Base-by-base conservation (phyloP, 176 grass and related monocot genomes). In the Oryza officinalis region DNA sequence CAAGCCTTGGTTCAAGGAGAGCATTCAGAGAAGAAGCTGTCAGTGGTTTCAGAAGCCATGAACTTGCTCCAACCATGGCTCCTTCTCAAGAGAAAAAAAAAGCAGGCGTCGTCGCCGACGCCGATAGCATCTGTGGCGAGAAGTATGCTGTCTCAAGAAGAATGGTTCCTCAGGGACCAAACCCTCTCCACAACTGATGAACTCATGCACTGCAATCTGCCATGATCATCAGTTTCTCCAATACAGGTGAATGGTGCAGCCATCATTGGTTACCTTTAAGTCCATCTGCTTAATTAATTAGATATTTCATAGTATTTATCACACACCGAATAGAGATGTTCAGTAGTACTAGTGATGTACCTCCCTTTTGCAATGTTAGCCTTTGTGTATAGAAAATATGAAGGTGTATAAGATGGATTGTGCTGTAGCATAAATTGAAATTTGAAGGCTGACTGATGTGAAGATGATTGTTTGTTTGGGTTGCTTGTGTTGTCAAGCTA, bases 161-260 rank as follows among this genome's bases (percentile, higher is more conserved):
- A 90, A 33, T 10, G 54, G 90, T 95, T 46, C 93, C 90, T 77
- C 90, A 84, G 77, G 93, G 93, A 22, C 93, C 93, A 63, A 95
- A 95, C 68, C 93, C 93, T 68, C 93, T 95, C 43, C 93, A 95
- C 79, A 95, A 92, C 80, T 90, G 87, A 83, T 72, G 13, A 15
- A 26, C 32, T 27, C n/a, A 17, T 15, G 46, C 46, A 0, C 46
- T 17, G 46, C 46, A 49, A 18, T 38, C 8, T 41, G 4, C 43
- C 28, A 63, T 32, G 65, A 12, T 11, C 45, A 0, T 57, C 67
- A 35, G 13, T 38, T 18, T 50, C 35, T 70, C 76, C 63, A n/a
- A 57, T 22, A 1, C 78, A 78, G 67, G 60, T 77, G 74, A 20
- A 82, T 57, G 72, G 8, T 37, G 43, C 25, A 52, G 18, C 78